Evolutionary conservation across 495 filamentous ascomycete species (phyloP).

Genomic region (Hyaloscypha variabilis): DNA sequence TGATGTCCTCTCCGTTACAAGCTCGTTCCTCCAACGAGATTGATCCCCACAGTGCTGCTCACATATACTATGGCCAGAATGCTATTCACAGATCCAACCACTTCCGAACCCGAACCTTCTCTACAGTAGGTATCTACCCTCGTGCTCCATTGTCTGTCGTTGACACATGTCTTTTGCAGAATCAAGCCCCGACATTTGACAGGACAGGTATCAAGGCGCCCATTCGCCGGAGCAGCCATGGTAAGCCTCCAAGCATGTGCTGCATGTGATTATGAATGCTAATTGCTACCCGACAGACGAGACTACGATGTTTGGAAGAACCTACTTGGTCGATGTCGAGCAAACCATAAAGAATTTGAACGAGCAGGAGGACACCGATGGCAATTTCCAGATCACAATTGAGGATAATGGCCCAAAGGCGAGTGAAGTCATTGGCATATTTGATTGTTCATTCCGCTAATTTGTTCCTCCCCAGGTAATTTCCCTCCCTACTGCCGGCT

Average conservation of each 20-base stretch:
- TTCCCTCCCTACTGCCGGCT: conserved; percentile 81
- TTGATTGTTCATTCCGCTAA: conserved; percentile 16
- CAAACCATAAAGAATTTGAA: conserved; percentile 71
- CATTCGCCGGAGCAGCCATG: conserved; percentile 31
- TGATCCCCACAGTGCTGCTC: conserved; percentile 46
- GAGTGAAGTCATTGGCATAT: conserved; percentile 10
- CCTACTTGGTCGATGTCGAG: conserved; percentile 66
- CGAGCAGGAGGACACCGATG: conserved; percentile 84
- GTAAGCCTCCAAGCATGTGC: conserved; percentile 15
- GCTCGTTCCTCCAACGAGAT: conserved; percentile 32
- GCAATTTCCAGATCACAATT: conserved; percentile 94
- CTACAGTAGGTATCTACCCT: conserved; percentile 37
- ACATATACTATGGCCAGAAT: conserved; percentile 48
- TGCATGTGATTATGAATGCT: not conserved
- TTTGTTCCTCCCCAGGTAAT: conserved; percentile 55
- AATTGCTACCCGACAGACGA: conserved; percentile 21
- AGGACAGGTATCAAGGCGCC: conserved; percentile 20
- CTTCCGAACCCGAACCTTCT: conserved; percentile 45
- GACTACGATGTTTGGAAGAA: conserved; percentile 11
- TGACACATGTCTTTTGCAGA: conserved; percentile 21
- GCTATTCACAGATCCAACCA: conserved; percentile 37
- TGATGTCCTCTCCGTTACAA: conserved; percentile 16
- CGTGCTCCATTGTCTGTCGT: not conserved
- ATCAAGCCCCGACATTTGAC: conserved; percentile 23
- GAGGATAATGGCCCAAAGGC: conserved; percentile 95